Evolutionary conservation across 2,329 filamentous ascomycete genomes (phyloP), one percentile per base, ranked within the genome.

Genomic region (Alternaria brassicicola): DNA sequence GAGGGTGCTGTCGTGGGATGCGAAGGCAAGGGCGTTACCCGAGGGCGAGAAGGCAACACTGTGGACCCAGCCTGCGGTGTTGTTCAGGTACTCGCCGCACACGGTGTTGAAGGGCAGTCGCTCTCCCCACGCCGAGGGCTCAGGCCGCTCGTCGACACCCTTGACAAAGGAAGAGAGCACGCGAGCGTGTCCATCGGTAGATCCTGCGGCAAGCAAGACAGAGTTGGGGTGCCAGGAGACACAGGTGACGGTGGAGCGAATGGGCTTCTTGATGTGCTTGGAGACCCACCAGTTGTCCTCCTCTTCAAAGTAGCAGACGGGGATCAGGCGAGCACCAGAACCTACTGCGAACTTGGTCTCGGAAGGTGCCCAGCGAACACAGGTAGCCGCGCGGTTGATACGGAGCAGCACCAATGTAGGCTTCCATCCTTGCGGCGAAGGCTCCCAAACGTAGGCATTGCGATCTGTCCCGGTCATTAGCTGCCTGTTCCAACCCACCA

Each of bases 241-340:
- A 15, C 91, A 93, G 55, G 95, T 98, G 71, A 99, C 94, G 56
- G 95, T 99, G 77, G 93, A 97, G 67, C 94, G 91, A 72, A 99
- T 96, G 19, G 95, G 95, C 86, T 98, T 99, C 87, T 98, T 98
- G 75, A 99, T 82, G 80, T 99, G 95, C 85, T 99, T 99, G 35
- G 93, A 97, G 39, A 99, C 94, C 95, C 95, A 99, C 95, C 95
- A 99, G 83, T 99, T 93, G 80, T 99, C 97, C 80, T 99, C 95
- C 78, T 97, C 92, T 76, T 99, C 95, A 71, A 99, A 99, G 83
- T 98, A 98, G 84, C 95, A 99, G 69, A 98, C 86, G 38, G 95
- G 93, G 72, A 99, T 97, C 65, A 97, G 90, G 64, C 95, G 89
- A 69, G 97, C 95, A 62, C 95, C 95, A 26, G 93, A 97, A 60